These are phyloP conservation scores for Athelia sp. DNA, from an alignment of 1,284 basidiomycete genomes.

Conservation along the genomic window DNA sequence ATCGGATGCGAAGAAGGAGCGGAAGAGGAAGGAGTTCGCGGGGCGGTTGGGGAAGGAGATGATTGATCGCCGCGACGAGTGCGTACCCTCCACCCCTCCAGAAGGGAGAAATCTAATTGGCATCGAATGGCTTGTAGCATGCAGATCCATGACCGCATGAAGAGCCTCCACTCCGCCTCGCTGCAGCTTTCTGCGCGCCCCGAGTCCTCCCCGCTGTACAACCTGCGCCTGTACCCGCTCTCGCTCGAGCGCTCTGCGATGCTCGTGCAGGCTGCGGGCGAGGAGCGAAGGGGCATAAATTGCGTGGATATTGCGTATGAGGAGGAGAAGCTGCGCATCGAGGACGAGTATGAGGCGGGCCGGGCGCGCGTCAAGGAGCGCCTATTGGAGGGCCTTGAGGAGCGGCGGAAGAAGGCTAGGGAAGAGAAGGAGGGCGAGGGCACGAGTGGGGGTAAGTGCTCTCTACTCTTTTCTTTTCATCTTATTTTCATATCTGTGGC, in stretches of 20 bases:
- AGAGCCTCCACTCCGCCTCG: slow-evolving; percentile 47
- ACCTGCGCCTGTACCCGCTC: slow-evolving; percentile 63
- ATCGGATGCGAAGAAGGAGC: slow-evolving; percentile 45
- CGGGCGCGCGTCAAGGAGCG: slow-evolving; percentile 66
- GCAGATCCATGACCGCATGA: slow-evolving; percentile 50
- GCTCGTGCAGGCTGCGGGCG: slow-evolving; percentile 55
- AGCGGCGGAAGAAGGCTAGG: slow-evolving; percentile 64
- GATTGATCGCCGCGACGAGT: slow-evolving; percentile 70
- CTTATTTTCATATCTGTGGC: background rate
- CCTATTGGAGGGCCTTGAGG: slow-evolving; percentile 77
- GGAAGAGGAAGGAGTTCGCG: slow-evolving; percentile 61
- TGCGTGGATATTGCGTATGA: slow-evolving; percentile 63
- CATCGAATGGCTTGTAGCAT: slow-evolving; percentile 41
- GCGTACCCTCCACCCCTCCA: slow-evolving; percentile 21
- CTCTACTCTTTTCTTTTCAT: background rate
- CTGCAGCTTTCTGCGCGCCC: slow-evolving; percentile 62
- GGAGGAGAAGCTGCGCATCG: slow-evolving; percentile 71
- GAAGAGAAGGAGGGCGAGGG: slow-evolving; percentile 83
- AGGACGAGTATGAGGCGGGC: slow-evolving; percentile 73
- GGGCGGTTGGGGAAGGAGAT: slow-evolving; percentile 67
- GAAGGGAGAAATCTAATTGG: too few species aligned
- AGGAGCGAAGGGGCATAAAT: slow-evolving; percentile 61
- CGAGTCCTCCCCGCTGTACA: slow-evolving; percentile 57
- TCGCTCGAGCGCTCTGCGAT: slow-evolving; percentile 71
- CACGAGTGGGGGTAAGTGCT: slow-evolving; percentile 33